phyloP scores from a whole-genome alignment of 2,329 filamentous ascomycete species.

The Paraconiothyrium sp. region DNA sequence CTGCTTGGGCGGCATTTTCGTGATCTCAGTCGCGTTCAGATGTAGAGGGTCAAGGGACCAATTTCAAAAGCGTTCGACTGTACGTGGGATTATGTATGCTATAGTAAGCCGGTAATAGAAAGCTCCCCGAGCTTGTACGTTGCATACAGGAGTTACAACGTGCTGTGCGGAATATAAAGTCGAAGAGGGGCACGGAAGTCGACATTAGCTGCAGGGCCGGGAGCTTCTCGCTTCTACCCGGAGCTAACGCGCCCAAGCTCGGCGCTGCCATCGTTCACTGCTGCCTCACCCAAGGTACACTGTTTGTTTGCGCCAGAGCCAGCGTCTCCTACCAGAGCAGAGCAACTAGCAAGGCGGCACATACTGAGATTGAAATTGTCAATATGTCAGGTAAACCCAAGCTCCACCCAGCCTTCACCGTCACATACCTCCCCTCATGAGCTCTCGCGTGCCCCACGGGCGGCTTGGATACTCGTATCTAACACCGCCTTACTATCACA shows the following conservation, averaged over 20 bases:
- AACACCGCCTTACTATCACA: conserved; percentile 19
- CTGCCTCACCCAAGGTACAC: neutral
- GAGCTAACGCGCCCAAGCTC: conserved; percentile 3
- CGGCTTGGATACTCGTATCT: conserved; percentile 17
- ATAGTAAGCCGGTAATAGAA: neutral
- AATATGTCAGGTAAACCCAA: conserved; percentile 15
- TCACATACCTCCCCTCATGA: conserved; percentile 8
- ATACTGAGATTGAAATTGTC: neutral
- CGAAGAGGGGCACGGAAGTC: conserved; percentile 9
- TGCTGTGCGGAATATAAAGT: conserved; percentile 1
- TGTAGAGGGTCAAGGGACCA: neutral
- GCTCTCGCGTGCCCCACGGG: conserved; percentile 16
- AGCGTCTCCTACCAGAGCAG: neutral
- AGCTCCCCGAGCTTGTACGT: neutral
- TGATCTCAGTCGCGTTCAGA: neutral
- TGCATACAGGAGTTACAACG: neutral
- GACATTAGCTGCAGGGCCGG: conserved; percentile 4
- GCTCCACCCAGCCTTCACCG: conserved; percentile 19
- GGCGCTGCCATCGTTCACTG: neutral
- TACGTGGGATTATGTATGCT: neutral
- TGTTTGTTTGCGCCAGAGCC: neutral
- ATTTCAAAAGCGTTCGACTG: neutral
- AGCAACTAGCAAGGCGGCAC: neutral
- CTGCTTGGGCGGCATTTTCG: conserved; percentile 49
- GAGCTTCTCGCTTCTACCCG: conserved; percentile 15